Base-by-base conservation (phyloP, 352 stramenopile genomes). In the Peronospora destructor region DNA sequence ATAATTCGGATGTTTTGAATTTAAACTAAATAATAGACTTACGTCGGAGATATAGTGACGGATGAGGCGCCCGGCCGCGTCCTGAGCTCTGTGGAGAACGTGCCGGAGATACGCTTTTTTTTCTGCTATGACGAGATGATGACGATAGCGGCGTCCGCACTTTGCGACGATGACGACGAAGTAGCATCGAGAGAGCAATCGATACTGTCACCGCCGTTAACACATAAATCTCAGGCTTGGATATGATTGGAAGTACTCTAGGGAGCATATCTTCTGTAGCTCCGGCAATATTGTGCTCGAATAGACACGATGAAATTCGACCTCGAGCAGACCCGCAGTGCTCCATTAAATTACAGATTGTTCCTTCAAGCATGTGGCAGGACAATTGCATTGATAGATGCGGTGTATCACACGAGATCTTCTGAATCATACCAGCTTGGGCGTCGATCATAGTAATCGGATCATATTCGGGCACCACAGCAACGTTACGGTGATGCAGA, bases 331-430 rank as follows among this genome's bases (percentile, higher is more conserved):
- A 80, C 12, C 80, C 78, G 47, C 80, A 89, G 49, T 94, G 76
- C 40, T 91, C 73, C 0, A 94, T 52, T 25, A 91, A 53, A 45
- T 93, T 94, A 58, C 81, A 92, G 25, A 94, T 51, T 16, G 82
- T 91, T 41, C 82, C 77, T 73, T 94, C 84, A n/a, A 94, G 80
- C 84, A 95, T 94, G 65, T 95, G 85, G 52, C 85, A 95, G 10
- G 80, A 92, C 12, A 94, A 64, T 44, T 94, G 85, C 74, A 94
- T 91, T 36, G 85, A 93, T 28, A 94, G 55, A 35, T 91, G 80
- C 0, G 79, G 76, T 3, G 85, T 91, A 52, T 88, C 76, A 47
- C 85, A 95, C 53, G 85, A 91, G 43, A 95, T 93, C 38, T 87
- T 92, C 49, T 95, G 85, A 13, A 87, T 84, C 78, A 94, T 84